A percentile compares a stretch with the other conserved stretches of the same genome.
Evolutionary conservation across 345 rosid genomes (phyloP).

Genomic region (Acer saccharum): DNA sequence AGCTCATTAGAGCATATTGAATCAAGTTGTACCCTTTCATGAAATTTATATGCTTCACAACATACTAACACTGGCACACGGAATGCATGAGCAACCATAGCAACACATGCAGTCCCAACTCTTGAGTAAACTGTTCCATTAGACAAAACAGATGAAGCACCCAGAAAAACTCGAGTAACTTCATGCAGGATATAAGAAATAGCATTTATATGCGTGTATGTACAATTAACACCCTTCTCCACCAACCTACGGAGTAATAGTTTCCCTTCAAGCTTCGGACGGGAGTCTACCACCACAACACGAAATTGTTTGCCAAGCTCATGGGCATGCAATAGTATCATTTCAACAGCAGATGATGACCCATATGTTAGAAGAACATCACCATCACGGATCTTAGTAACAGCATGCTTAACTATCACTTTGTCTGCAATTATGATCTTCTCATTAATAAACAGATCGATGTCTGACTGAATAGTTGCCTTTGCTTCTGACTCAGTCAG

Average conservation of each 20-base stretch:
- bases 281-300: constrained; percentile 88
- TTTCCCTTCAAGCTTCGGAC: constrained; percentile 95
- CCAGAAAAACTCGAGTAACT: constrained; percentile 88
- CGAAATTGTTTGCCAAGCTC: constrained; percentile 84
- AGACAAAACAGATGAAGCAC: constrained; percentile 93
- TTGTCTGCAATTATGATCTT: constrained; percentile 77
- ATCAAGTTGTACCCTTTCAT: constrained; percentile 94
- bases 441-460: constrained; percentile 79
- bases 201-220: constrained; percentile 89
- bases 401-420: constrained; percentile 84
- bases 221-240: constrained; percentile 74
- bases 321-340: constrained; percentile 84
- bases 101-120: constrained; percentile 94
- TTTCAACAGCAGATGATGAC: constrained; percentile 85
- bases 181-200: constrained; percentile 94
- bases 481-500: constrained; percentile 79
- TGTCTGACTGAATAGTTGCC: constrained; percentile 64
- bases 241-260: constrained; percentile 83
- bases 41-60: constrained; percentile 96
- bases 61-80: constrained; percentile 86
- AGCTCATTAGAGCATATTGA: constrained; percentile 96
- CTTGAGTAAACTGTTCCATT: constrained; percentile 95
- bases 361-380: constrained; percentile 97
- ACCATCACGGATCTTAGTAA: constrained; percentile 83
- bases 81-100: constrained; percentile 94